Conservation (phyloP, 1,284 basidiomycete species). For the Trametes hirsuta region DNA sequence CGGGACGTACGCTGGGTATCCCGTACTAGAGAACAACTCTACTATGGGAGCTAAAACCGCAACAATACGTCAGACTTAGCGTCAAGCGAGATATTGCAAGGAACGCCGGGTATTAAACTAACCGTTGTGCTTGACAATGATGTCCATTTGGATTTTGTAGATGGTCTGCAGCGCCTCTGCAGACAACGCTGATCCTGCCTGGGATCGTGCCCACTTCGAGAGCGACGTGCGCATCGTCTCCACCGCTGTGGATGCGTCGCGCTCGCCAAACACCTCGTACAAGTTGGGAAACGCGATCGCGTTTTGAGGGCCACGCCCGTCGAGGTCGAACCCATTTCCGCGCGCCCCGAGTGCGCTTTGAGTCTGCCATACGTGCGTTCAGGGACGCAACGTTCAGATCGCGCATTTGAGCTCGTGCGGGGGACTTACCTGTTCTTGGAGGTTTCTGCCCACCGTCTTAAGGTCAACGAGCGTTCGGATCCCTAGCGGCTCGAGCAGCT, state of each 20-base stretch:
- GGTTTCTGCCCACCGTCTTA: constrained; percentile 47
- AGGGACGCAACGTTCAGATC: not conserved
- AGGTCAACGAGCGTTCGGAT: constrained; percentile 42
- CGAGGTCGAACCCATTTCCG: constrained; percentile 39
- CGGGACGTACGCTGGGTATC: constrained; percentile 17
- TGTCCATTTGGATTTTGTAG: constrained; percentile 45
- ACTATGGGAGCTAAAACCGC: constrained; percentile 45
- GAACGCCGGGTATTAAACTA: not conserved
- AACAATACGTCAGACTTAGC: not conserved
- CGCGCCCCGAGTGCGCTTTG: constrained; percentile 45
- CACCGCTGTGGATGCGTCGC: constrained; percentile 34
- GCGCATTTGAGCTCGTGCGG: too few species aligned
- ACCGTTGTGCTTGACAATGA: constrained; percentile 49
- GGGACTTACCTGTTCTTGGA: constrained; percentile 46
- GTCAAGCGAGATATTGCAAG: not conserved
- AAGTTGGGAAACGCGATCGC: constrained; percentile 47
- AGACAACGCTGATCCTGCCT: constrained; percentile 42
- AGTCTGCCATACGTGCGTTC: constrained; percentile 24
- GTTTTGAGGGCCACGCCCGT: constrained; percentile 34
- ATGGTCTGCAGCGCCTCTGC: constrained; percentile 44
- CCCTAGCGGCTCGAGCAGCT: constrained; percentile 41
- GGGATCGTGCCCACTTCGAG: constrained; percentile 43
- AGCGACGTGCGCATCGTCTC: constrained; percentile 39
- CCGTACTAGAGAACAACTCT: constrained; percentile 36
- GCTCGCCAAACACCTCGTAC: constrained; percentile 45